A percentile compares a stretch with the other conserved stretches of the same genome.
These are phyloP conservation scores for Mucor plumbeus DNA, from an alignment of 371 early-diverging fungal species.

Conservation along the genomic window DNA sequence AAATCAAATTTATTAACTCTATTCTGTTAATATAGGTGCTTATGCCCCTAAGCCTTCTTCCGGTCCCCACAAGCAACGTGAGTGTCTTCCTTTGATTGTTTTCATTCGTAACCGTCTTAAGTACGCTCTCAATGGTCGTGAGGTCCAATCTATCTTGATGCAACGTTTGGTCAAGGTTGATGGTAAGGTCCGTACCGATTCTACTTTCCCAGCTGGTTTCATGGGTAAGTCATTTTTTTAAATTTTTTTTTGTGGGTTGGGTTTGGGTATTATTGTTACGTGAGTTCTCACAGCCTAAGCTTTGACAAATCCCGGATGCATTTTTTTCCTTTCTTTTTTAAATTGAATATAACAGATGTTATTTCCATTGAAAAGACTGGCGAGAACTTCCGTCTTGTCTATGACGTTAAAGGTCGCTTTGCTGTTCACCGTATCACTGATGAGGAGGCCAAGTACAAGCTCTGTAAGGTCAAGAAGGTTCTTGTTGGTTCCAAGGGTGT, in stretches of 20 bases:
- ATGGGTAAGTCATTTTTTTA: constrained; percentile 66
- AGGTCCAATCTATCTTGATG: constrained; percentile 96
- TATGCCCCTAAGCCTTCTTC: constrained; percentile 98
- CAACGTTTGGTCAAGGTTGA: constrained; percentile 99
- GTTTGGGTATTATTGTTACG: constrained; percentile 4
- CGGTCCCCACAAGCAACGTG: constrained; percentile 98
- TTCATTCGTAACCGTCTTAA: constrained; percentile 99
- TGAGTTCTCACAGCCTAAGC: constrained; percentile 46
- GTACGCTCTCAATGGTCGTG: constrained; percentile 98
- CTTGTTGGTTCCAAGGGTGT: constrained; percentile 93
- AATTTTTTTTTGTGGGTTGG: neutral
- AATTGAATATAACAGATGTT: constrained; percentile 70
- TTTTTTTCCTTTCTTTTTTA: constrained; percentile 33
- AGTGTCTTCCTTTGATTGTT: constrained; percentile 68
- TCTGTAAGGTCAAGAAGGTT: constrained; percentile 97
- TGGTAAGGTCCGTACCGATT: constrained; percentile 97
- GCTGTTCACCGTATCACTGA: constrained; percentile 98
- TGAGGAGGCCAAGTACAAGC: constrained; percentile 99
- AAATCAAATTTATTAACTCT: neutral
- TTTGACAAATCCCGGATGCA: constrained; percentile 59
- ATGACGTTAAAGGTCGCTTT: constrained; percentile 99
- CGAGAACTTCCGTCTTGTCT: constrained; percentile 99
- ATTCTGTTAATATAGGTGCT: constrained; percentile 29
- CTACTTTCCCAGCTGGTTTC: constrained; percentile 98
- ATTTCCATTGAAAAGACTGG: constrained; percentile 99